A percentile compares a stretch with the other conserved stretches of the same genome.
Evolutionary conservation across 805 yeast species (phyloP).

Genomic region (Cyberlindnera xishuangbannaensis): DNA sequence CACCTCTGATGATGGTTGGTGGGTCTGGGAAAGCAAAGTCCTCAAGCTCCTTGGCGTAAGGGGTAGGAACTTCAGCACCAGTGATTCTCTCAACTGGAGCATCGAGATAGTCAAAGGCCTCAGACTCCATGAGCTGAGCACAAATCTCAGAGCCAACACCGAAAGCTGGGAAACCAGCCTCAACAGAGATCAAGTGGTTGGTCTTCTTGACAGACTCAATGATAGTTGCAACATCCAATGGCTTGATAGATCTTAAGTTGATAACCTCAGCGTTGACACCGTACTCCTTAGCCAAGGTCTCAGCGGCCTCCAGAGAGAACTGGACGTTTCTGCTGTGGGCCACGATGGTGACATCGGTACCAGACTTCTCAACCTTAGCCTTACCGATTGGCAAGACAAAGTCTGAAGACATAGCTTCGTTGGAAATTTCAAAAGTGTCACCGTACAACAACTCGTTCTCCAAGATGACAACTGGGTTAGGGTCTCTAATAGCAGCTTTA

Average conservation of each 20-base stretch:
- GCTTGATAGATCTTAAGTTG: constrained; percentile 95
- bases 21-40: constrained; percentile 98
- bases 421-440: constrained; percentile 82
- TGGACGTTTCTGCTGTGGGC: constrained; percentile 90
- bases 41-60: constrained; percentile 93
- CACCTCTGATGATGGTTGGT: constrained; percentile 82
- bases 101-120: constrained; percentile 96
- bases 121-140: constrained; percentile 97
- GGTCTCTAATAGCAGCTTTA: constrained; percentile 97
- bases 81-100: constrained; percentile 98
- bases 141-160: constrained; percentile 98
- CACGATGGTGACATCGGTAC: constrained; percentile 83
- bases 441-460: constrained; percentile 96
- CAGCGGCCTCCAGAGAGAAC: constrained; percentile 87
- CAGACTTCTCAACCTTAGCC: constrained; percentile 93
- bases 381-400: constrained; percentile 89
- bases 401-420: constrained; percentile 84
- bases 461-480: constrained; percentile 93
- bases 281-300: constrained; percentile 72
- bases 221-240: constrained; percentile 85
- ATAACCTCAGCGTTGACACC: constrained; percentile 90
- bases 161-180: constrained; percentile 96
- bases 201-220: constrained; percentile 91
- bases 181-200: constrained; percentile 92
- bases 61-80: constrained; percentile 99